Evolutionary conservation across 2,329 filamentous ascomycete species (phyloP).

Genomic region (Sclerotinia minor): DNA sequence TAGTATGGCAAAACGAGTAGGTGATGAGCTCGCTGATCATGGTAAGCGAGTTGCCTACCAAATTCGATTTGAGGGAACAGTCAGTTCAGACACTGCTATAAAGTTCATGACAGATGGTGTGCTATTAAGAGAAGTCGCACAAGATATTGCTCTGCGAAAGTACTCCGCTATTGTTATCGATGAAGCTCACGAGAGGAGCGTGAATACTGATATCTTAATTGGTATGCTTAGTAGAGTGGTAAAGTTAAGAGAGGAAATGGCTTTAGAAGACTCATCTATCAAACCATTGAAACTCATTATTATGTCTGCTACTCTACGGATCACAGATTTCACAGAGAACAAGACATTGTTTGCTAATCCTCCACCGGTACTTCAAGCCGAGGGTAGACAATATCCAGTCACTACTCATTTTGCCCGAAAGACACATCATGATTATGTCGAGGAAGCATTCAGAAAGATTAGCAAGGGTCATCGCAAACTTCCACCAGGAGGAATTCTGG

Average conservation of each 20-base stretch:
- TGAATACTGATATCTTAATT: conserved; percentile 97
- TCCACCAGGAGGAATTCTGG: conserved; percentile 85
- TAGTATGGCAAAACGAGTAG: conserved; percentile 92
- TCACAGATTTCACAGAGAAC: conserved; percentile 89
- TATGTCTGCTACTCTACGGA: conserved; percentile 93
- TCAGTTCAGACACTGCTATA: conserved; percentile 77
- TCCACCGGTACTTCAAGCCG: conserved; percentile 83
- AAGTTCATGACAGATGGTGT: conserved; percentile 99
- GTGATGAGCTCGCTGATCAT: conserved; percentile 76
- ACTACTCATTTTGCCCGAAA: conserved; percentile 83
- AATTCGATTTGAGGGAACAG: conserved; percentile 90
- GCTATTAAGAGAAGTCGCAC: conserved; percentile 82
- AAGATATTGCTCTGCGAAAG: conserved; percentile 83
- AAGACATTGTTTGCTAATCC: conserved; percentile 71
- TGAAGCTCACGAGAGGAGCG: conserved; percentile 93
- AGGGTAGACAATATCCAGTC: conserved; percentile 89
- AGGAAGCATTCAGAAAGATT: conserved; percentile 87
- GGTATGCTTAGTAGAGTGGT: conserved; percentile 95
- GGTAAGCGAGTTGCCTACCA: conserved; percentile 84
- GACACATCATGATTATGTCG: conserved; percentile 84
- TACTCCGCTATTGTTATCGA: conserved; percentile 96
- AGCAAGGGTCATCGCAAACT: conserved; percentile 85
- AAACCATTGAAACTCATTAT: conserved; percentile 90
- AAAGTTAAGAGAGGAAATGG: conserved; percentile 74
- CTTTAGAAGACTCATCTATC: conserved; percentile 66